These are phyloP conservation scores for Cystobasidium ongulense DNA, from an alignment of 768 basidiomycete genomes.

Conservation along the genomic window DNA sequence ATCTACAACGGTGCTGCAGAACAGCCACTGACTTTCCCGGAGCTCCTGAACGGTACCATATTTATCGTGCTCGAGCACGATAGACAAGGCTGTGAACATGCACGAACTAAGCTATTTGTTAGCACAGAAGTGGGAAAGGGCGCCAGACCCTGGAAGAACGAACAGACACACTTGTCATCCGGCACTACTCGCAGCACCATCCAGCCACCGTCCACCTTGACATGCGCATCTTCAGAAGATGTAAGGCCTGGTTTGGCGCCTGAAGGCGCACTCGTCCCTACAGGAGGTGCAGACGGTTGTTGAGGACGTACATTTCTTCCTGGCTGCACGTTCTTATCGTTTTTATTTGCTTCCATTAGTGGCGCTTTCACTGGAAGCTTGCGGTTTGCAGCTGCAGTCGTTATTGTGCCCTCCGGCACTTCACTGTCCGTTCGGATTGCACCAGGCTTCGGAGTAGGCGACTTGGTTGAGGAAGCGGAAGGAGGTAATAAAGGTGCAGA, in stretches of 20 bases:
- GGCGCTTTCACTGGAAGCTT: background rate
- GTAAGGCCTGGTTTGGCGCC: slow-evolving; percentile 20
- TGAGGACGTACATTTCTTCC: slow-evolving; percentile 21
- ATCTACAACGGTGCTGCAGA: background rate
- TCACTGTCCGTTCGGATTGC: background rate
- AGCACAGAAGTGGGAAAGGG: background rate
- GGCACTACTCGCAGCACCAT: slow-evolving; percentile 26
- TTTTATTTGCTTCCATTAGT: background rate
- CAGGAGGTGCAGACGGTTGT: background rate
- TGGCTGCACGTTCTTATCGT: background rate
- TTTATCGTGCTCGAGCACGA: slow-evolving; percentile 13
- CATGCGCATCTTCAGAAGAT: slow-evolving; percentile 7
- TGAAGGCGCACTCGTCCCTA: background rate
- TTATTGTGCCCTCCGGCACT: background rate
- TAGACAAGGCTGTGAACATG: slow-evolving; percentile 27
- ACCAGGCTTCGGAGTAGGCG: background rate
- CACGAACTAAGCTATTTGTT: background rate
- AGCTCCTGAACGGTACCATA: background rate
- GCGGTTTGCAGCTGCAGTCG: background rate
- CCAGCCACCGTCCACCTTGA: slow-evolving; percentile 22
- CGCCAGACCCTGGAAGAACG: background rate
- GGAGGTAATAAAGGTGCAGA: background rate
- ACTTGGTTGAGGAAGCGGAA: background rate
- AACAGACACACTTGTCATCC: slow-evolving; percentile 10
- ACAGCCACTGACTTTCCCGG: background rate